These are phyloP conservation scores for Myxozyma vanderwaltii DNA, from an alignment of 805 yeast species.

Conservation along the genomic window DNA sequence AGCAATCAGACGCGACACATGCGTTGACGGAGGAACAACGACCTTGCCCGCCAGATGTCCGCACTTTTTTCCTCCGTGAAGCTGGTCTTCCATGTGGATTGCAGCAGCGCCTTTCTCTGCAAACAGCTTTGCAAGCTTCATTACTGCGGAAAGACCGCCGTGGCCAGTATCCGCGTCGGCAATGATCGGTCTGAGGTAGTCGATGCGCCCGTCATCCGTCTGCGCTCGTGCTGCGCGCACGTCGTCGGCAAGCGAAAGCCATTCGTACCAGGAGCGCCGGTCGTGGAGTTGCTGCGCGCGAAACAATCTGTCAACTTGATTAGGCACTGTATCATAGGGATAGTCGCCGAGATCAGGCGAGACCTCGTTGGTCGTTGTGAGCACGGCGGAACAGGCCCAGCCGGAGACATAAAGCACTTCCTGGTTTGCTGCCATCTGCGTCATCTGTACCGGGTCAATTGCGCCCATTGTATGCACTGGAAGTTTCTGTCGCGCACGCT, in stretches of 20 bases:
- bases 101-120: conserved; percentile 71
- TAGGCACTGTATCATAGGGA: conserved; percentile 71
- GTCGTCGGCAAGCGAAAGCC: conserved; percentile 40
- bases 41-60: conserved; percentile 67
- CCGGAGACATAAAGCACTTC: conserved; percentile 61
- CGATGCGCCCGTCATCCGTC: conserved; percentile 42
- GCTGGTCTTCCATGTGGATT: conserved; percentile 65
- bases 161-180: conserved; percentile 73
- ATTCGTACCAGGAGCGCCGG: conserved; percentile 50
- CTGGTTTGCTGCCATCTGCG: conserved; percentile 57
- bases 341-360: conserved; percentile 70
- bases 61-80: conserved; percentile 67
- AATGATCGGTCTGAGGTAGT: conserved; percentile 61
- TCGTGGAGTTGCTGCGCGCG: conserved; percentile 63
- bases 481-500: conserved; percentile 45
- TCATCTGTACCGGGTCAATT: conserved; percentile 63
- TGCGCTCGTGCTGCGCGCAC: conserved; percentile 37
- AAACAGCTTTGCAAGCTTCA: conserved; percentile 65
- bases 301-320: conserved; percentile 61
- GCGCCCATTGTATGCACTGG: conserved; percentile 64
- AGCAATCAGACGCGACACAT: conserved; percentile 56
- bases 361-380: conserved; percentile 64
- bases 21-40: conserved; percentile 60
- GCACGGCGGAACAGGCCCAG: conserved; percentile 60
- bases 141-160: conserved; percentile 62